phyloP scores from a whole-genome alignment of 257 asterid species.

The Nyctanthes arbortristis region DNA sequence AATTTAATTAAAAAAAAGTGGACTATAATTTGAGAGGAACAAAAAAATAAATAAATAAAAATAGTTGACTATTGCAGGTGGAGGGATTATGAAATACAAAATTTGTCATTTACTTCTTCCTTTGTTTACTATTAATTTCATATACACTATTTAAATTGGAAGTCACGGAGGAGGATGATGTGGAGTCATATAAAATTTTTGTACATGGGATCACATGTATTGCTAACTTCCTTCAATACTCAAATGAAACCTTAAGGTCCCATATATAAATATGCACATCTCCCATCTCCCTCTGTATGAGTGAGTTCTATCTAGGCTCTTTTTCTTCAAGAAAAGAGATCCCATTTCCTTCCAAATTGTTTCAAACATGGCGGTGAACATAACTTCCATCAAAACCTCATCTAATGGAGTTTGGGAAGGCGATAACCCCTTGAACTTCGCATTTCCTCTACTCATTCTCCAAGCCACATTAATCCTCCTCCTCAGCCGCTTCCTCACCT shows the following conservation, averaged over 20 bases:
- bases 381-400: constrained; percentile 39
- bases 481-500: constrained; percentile 47
- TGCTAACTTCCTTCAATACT: not conserved
- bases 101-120: not conserved
- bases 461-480: constrained; percentile 49
- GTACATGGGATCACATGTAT: not conserved
- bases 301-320: not conserved
- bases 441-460: constrained; percentile 55
- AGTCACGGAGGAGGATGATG: not conserved
- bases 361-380: constrained; percentile 30
- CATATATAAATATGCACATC: not conserved
- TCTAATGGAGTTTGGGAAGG: constrained; percentile 67
- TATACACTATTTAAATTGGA: not conserved
- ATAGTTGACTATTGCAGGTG: too few species aligned
- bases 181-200: not conserved
- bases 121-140: not conserved
- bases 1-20: too few species aligned
- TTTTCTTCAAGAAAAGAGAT: not conserved
- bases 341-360: not conserved
- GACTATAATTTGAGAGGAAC: too few species aligned
- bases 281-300: not conserved
- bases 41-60: too few species aligned
- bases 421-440: constrained; percentile 52
- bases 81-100: too few species aligned
- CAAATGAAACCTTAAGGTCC: not conserved